Evolutionary conservation across 805 yeast species (phyloP), one percentile per base, ranked within the genome.

Genomic region (Metschnikowia similis): DNA sequence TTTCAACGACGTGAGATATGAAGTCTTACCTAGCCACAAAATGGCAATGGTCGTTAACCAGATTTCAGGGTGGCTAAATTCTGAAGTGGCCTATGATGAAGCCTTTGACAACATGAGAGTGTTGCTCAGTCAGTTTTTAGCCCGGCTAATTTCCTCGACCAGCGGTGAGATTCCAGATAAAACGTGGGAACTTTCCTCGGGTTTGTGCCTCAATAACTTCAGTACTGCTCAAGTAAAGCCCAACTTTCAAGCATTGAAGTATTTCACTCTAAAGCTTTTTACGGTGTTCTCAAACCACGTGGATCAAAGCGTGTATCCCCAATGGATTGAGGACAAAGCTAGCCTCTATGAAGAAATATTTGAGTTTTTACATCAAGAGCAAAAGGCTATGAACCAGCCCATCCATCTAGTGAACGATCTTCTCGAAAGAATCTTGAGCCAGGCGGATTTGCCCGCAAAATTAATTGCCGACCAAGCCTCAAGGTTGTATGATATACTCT

Each of bases 21-120:
- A 62, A n/a, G 72, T 82, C 2, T 66, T 87, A 27, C 85, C 88
- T 6, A 72, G 78, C 2, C 90, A 83, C 59, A 76, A 94, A 56
- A 68, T 85, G 36, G 77, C 74, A 39, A 80, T 86, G 88, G 66
- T 85, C 8, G 53, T 87, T 16, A 76, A 72, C 38, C 75, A 79
- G 5, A 55, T 89, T 1, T 60, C 65, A 4, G 66, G 66, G 16
- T 85, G 91, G 88, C 56, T 84, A 21, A 86, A 82, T 26, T 74
- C 83, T 13, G 89, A 81, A 17, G 56, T 76, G 45, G 81, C 85
- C 1, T 85, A 80, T 61, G 89, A 83, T 16, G 65, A 69, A 0
- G 75, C 68, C 6, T 88, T 86, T 52, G 58, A 70, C 14, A 63
- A 71, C 5, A 63, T 82, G 29, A 73, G 92, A 61, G 63, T 80